Percentiles rank a stretch among this genome's conserved stretches.
Evolutionary conservation across 129 eudicot genomes (phyloP).

Genomic region (Helianthus annuus): HanXRQr2.0-SUNRISE NC_035439.2:11443141-11443640

Average conservation of each 20-base stretch:
- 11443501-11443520: constrained; percentile 39
- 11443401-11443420: constrained; percentile 24
- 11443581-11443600: constrained; percentile 47
- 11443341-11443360: constrained; percentile 15
- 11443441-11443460: constrained; percentile 44
- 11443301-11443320: constrained; percentile 24
- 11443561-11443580: constrained; percentile 47
- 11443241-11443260: constrained; percentile 49
- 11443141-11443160: constrained; percentile 34
- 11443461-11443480: constrained; percentile 45
- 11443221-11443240: constrained; percentile 50
- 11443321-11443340: constrained; percentile 38
- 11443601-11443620: not conserved
- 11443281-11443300: constrained; percentile 1
- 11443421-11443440: constrained; percentile 21
- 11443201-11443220: constrained; percentile 46
- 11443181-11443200: constrained; percentile 35
- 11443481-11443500: constrained; percentile 28
- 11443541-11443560: constrained; percentile 50
- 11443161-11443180: constrained; percentile 28
- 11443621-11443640: too few species aligned
- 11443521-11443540: constrained; percentile 52
- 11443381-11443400: not conserved
- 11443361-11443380: constrained; percentile 31
- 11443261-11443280: constrained; percentile 41